These are phyloP conservation scores for Beauveria bassiana DNA, from an alignment of 2,329 filamentous ascomycete genomes.

Conservation along the genomic window DNA sequence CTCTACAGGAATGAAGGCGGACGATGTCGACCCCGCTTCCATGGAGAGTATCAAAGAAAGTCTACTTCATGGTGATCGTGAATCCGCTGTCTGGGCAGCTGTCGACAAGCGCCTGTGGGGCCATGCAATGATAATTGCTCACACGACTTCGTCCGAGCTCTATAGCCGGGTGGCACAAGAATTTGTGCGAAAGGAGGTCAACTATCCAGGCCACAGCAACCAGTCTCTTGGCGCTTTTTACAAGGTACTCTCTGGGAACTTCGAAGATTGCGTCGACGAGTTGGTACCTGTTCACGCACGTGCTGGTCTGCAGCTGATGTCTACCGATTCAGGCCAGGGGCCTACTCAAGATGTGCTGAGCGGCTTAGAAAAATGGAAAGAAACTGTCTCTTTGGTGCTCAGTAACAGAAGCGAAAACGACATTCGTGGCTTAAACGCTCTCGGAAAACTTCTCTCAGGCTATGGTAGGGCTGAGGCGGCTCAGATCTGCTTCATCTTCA, in stretches of 20 bases:
- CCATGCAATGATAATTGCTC: slow-evolving; percentile 85
- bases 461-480: slow-evolving; percentile 89
- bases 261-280: slow-evolving; percentile 91
- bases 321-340: slow-evolving; percentile 55
- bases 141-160: slow-evolving; percentile 67
- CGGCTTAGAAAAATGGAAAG: slow-evolving; percentile 88
- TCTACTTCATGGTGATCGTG: slow-evolving; percentile 73
- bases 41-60: slow-evolving; percentile 65
- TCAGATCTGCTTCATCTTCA: slow-evolving; percentile 90
- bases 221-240: slow-evolving; percentile 88
- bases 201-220: slow-evolving; percentile 68
- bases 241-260: slow-evolving; percentile 87
- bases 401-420: slow-evolving; percentile 84
- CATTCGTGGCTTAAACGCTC: slow-evolving; percentile 63
- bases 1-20: slow-evolving; percentile 40
- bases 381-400: slow-evolving; percentile 77
- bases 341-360: slow-evolving; percentile 66
- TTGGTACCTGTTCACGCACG: slow-evolving; percentile 88
- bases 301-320: slow-evolving; percentile 85
- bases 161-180: slow-evolving; percentile 94
- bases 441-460: slow-evolving; percentile 73
- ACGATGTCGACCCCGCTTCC: slow-evolving; percentile 61
- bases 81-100: slow-evolving; percentile 87
- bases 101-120: slow-evolving; percentile 94
- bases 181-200: slow-evolving; percentile 92